These are phyloP conservation scores for Paxillus ammoniavirescens DNA, from an alignment of 768 basidiomycete genomes.

Conservation along the genomic window DNA sequence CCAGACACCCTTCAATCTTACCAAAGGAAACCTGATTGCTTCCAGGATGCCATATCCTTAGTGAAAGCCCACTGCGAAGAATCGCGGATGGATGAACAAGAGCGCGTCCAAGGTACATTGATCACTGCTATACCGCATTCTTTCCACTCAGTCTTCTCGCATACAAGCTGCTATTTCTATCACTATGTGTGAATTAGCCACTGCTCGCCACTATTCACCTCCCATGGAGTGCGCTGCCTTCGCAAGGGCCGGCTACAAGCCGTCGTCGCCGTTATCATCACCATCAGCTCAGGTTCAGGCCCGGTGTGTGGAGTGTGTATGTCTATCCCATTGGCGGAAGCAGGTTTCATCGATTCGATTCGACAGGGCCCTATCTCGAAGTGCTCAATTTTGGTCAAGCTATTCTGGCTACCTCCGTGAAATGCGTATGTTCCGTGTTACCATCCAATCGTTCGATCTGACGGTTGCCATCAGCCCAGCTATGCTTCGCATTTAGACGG, in stretches of 20 bases:
- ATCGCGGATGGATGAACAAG: slow-evolving; percentile 57
- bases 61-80: slow-evolving; percentile 53
- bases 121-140: neutral
- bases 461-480: slow-evolving; percentile 52
- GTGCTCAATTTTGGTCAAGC: slow-evolving; percentile 83
- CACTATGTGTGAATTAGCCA: slow-evolving; percentile 79
- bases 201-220: slow-evolving; percentile 62
- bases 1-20: slow-evolving; percentile 44
- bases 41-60: slow-evolving; percentile 48
- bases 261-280: neutral
- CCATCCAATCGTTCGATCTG: slow-evolving; percentile 11
- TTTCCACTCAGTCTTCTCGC: slow-evolving; percentile 11
- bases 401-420: slow-evolving; percentile 83
- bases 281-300: slow-evolving; percentile 33
- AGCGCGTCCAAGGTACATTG: slow-evolving; percentile 55
- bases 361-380: slow-evolving; percentile 66
- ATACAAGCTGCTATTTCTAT: slow-evolving; percentile 68
- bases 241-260: slow-evolving; percentile 3
- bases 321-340: neutral
- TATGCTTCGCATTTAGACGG: slow-evolving; percentile 70
- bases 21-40: slow-evolving; percentile 58
- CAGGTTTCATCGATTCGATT: slow-evolving; percentile 1
- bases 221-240: slow-evolving; percentile 60
- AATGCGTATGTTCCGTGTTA: slow-evolving; percentile 53
- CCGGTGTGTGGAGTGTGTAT: slow-evolving; percentile 51